phyloP scores from a whole-genome alignment of 192 early-diverging fungal species.

The Cladochytrium replicatum region DNA sequence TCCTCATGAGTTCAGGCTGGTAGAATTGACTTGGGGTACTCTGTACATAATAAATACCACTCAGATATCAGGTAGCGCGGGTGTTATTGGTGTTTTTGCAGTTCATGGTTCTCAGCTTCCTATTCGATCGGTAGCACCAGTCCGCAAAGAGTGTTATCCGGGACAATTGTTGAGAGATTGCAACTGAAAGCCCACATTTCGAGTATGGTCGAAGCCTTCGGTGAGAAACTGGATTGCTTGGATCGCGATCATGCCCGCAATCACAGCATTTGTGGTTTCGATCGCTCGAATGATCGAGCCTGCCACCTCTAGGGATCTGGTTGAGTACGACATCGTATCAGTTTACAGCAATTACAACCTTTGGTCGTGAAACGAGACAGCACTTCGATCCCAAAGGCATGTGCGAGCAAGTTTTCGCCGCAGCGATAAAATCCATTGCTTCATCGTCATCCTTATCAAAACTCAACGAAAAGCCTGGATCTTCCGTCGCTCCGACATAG shows the following conservation, averaged over 20 bases:
- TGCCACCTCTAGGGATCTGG: slow-evolving; percentile 69
- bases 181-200: slow-evolving; percentile 32
- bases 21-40: too few relatives aligned
- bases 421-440: slow-evolving; percentile 88
- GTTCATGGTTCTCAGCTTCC: too few relatives aligned
- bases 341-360: slow-evolving; percentile 33
- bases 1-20: too few relatives aligned
- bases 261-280: slow-evolving; percentile 94
- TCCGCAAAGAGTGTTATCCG: too few relatives aligned
- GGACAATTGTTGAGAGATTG: not conserved
- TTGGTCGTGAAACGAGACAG: slow-evolving; percentile 83
- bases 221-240: slow-evolving; percentile 68
- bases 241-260: slow-evolving; percentile 88
- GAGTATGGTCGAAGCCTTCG: slow-evolving; percentile 34
- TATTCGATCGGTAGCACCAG: too few relatives aligned
- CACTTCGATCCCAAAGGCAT: slow-evolving; percentile 67
- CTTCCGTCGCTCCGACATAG: slow-evolving; percentile 23
- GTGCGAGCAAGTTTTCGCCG: slow-evolving; percentile 75
- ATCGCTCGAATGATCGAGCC: slow-evolving; percentile 98
- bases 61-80: too few relatives aligned
- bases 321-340: slow-evolving; percentile 14
- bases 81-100: too few relatives aligned
- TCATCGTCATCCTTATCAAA: slow-evolving; percentile 98
- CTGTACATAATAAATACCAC: too few relatives aligned
- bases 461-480: slow-evolving; percentile 41